phyloP scores from a whole-genome alignment of 2,329 filamentous ascomycete species.

The Aureobasidium sp. region DNA sequence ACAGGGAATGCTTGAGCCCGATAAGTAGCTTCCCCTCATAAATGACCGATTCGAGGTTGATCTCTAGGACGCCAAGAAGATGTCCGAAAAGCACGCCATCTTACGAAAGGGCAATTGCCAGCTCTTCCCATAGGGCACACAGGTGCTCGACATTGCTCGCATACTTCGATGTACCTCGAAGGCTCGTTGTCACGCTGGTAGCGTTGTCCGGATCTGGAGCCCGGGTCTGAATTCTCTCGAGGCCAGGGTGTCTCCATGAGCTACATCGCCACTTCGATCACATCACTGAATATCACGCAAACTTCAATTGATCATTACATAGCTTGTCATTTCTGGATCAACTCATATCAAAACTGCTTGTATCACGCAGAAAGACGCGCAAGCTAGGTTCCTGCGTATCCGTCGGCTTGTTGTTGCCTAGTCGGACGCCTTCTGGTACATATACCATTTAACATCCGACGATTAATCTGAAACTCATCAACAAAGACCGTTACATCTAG shows the following conservation, averaged over 20 bases:
- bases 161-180: not conserved
- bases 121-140: not conserved
- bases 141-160: not conserved
- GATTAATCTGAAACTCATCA: not conserved
- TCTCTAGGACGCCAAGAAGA: not conserved
- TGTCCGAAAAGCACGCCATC: not conserved
- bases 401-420: not conserved
- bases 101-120: not conserved
- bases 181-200: no score
- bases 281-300: no score
- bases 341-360: no score
- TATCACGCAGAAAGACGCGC: not conserved
- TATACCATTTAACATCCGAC: not conserved
- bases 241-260: no score
- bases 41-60: not conserved
- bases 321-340: no score
- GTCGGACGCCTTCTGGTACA: not conserved
- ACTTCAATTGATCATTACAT: no score
- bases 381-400: not conserved
- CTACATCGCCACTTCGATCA: no score
- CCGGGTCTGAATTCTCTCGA: no score
- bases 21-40: not conserved
- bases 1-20: not conserved
- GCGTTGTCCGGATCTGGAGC: no score
- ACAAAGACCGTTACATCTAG: no score